Base-by-base conservation (phyloP, 768 basidiomycete species). In the Suillus bovinus region DNA sequence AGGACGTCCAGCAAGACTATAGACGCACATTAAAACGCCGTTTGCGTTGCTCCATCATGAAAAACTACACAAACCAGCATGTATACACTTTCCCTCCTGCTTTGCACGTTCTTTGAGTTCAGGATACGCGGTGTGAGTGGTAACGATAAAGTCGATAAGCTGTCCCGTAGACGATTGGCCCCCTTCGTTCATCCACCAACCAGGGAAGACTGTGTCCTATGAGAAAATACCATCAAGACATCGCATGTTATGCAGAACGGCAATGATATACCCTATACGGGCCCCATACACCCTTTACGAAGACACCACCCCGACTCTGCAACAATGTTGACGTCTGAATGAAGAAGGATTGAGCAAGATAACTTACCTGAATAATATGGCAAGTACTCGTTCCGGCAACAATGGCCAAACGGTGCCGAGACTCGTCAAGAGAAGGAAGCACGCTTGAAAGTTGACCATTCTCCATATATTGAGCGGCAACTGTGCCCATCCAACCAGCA, bases 121-220 rank as follows among this genome's bases (percentile, higher is more conserved):
- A 10, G 81, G 73, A 67, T 93, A 93, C 1, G 96, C 93, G 4
- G 91, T 86, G 70, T 99, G 97, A 0, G 93, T 98, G 11, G 87
- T 93, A 63, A 99, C 83, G 71, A 96, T 89, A 72, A 97, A 98
- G 70, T 99, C 94, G 60, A 99, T 94, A 10, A 99, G 83, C 88
- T 72, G 57, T n/a, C 97, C 97, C 0, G 97, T 99, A 1, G 95
- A 96, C 9, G 95, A 97, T 76, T 99, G 97, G 2, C 97, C 97
- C 42, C 96, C 97, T 76, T 99, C 97, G 70, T 96, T 99, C 94
- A 98, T 97, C 97, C 96, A 99, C 90, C 93, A 96, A 20, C 89
- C 94, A 47, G 88, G 88, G 77, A 98, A 95, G 36, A 96, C 83
- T 7, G 94, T 88, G 70, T 98, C 89, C 86, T 92, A 66, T 27